phyloP scores from a whole-genome alignment of 176 grass and related monocot genomes.

The Lolium perenne region DNA sequence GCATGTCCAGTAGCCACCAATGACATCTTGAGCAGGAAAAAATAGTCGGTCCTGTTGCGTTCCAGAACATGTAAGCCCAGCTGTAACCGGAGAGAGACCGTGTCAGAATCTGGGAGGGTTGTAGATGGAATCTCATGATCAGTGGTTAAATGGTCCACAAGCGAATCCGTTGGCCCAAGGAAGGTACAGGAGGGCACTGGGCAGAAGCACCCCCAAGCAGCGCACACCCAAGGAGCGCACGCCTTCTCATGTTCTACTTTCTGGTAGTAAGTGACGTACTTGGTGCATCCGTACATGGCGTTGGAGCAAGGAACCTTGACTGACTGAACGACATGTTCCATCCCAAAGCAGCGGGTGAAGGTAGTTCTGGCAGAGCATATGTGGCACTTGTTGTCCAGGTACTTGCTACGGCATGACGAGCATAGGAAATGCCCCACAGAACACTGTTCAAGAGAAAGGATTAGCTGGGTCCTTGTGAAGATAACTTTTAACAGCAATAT shows the following conservation, averaged over 20 bases:
- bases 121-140: not conserved
- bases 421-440: not conserved
- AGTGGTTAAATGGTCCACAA: not conserved
- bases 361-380: not conserved
- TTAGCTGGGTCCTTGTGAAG: not conserved
- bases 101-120: not conserved
- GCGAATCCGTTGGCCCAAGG: not conserved
- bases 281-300: not conserved
- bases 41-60: not conserved
- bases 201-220: not conserved
- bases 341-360: not conserved
- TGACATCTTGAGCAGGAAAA: not conserved
- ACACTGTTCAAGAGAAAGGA: not conserved
- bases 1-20: not conserved
- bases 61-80: slow-evolving; percentile 5
- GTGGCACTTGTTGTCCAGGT: not conserved
- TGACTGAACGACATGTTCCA: not conserved
- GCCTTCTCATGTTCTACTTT: not conserved
- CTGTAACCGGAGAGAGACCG: not conserved
- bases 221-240: not conserved
- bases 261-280: not conserved
- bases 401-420: not conserved
- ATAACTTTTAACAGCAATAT: not conserved
- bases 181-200: not conserved
- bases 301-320: not conserved